Base-by-base conservation (phyloP, 441 rosid species). In the Erodium moschatum region DNA sequence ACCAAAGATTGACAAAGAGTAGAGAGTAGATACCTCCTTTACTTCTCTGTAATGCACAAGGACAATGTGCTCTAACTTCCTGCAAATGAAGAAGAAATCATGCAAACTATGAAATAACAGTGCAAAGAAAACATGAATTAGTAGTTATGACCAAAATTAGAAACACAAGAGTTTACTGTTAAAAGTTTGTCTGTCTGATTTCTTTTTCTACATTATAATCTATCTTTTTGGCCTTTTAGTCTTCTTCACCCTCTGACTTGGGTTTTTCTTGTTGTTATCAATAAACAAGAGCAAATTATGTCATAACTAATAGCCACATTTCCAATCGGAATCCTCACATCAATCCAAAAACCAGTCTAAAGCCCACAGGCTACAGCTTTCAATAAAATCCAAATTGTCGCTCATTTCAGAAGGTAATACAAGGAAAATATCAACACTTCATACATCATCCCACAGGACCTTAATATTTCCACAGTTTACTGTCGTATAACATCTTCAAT, bases 1-100 rank as follows among this genome's bases (percentile, higher is more conserved):
- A 3, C n/a, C 31, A 67, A 33, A 27, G 63, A 70, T 0, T n/a
- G 56, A 67, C 44, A 69, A 15, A 65, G 24, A 71, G 50, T 29
- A 70, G 21, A 5, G 20, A 77, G 65, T 38, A 60, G 48, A 61
- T 84, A 87, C 92, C 88, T 85, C 88, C 66, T 81, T 84, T 66
- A 87, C 85, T 79, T 84, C 89, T 73, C 87, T 79, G 76, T 87
- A 87, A 78, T 87, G 92, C 54, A 87, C 92, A 67, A 87, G 83
- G 67, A 87, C 92, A 67, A 85, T 83, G 73, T 87, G 86, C 72
- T 85, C 89, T 6, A 86, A 75, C 68, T 76, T 70, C 84, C 93
- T 87, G 90, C 72, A 82, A 68, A 73, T 10, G 13, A 54, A 24
- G 48, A 72, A 63, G 44, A 40, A 19, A 64, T 67, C 8, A 67